Percentiles rank a stretch among this genome's conserved stretches.
These are phyloP conservation scores for Clitoria ternatea DNA, from an alignment of 306 rosid species.

Conservation along the genomic window DNA sequence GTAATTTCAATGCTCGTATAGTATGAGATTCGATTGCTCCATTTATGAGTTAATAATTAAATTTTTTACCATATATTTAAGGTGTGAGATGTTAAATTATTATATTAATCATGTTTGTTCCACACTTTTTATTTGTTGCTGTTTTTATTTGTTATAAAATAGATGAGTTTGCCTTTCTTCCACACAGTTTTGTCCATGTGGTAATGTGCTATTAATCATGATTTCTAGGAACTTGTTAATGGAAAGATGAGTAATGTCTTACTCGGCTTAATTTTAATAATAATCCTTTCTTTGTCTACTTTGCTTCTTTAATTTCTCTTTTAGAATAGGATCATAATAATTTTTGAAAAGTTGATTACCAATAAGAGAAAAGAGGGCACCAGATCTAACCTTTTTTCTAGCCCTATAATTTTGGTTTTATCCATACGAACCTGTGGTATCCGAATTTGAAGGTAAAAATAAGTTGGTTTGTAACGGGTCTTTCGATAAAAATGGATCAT, in stretches of 20 bases:
- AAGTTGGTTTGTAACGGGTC: too few relatives aligned
- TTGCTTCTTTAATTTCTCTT: not conserved
- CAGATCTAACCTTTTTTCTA: too few relatives aligned
- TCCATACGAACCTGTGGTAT: too few relatives aligned
- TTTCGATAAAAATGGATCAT: too few relatives aligned
- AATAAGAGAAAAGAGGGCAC: not conserved
- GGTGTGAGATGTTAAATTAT: too few relatives aligned
- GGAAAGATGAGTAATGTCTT: slow-evolving; percentile 26
- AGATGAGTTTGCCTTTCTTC: not conserved
- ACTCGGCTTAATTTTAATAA: not conserved
- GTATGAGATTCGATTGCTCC: too few relatives aligned
- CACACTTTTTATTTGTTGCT: not conserved
- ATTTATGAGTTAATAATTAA: too few relatives aligned
- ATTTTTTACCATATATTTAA: too few relatives aligned
- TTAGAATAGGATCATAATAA: not conserved
- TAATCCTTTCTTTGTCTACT: not conserved
- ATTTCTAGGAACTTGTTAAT: not conserved
- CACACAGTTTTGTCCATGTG: not conserved
- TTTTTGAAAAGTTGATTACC: not conserved
- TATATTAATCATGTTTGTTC: too few relatives aligned
- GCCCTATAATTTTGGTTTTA: too few relatives aligned
- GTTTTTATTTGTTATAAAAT: not conserved
- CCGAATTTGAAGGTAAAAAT: too few relatives aligned
- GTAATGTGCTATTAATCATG: slow-evolving; percentile 2
- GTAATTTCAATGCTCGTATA: too few relatives aligned